These are phyloP conservation scores for Pyracantha coccinea DNA, from an alignment of 331 rosid genomes.

Conservation along the genomic window DNA sequence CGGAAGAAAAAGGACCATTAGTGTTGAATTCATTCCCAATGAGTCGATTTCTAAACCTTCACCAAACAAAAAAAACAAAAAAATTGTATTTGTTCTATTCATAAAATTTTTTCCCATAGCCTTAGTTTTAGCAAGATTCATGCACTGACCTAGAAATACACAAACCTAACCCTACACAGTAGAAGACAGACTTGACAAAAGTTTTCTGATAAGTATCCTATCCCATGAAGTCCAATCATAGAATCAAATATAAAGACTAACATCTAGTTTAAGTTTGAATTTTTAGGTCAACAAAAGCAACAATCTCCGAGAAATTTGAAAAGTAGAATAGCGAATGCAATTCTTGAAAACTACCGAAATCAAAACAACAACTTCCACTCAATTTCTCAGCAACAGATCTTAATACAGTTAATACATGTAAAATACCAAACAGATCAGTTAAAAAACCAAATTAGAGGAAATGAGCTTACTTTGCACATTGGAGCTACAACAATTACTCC, in stretches of 20 bases:
- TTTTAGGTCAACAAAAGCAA: too few relatives aligned
- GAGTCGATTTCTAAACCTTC: neutral
- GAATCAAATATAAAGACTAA: neutral
- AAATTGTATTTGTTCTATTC: neutral
- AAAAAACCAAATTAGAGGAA: neutral
- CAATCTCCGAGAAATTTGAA: too few relatives aligned
- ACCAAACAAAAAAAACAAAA: neutral
- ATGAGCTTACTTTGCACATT: conserved; percentile 57
- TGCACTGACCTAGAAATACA: neutral
- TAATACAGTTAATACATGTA: too few relatives aligned
- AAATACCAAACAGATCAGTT: neutral
- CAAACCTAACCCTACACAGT: neutral
- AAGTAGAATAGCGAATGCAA: too few relatives aligned
- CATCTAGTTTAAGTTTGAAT: too few relatives aligned
- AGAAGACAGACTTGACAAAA: neutral
- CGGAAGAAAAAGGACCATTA: neutral
- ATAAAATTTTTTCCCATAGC: neutral
- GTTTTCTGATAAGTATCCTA: neutral
- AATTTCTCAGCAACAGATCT: too few relatives aligned
- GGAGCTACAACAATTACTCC: conserved; percentile 72
- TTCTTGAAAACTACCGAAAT: too few relatives aligned
- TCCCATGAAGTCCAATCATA: neutral
- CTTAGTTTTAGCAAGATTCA: neutral
- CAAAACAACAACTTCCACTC: too few relatives aligned
- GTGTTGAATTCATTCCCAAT: neutral